Base-by-base conservation (phyloP, 306 rosid species). In the Casuarina equisetifolia region DNA sequence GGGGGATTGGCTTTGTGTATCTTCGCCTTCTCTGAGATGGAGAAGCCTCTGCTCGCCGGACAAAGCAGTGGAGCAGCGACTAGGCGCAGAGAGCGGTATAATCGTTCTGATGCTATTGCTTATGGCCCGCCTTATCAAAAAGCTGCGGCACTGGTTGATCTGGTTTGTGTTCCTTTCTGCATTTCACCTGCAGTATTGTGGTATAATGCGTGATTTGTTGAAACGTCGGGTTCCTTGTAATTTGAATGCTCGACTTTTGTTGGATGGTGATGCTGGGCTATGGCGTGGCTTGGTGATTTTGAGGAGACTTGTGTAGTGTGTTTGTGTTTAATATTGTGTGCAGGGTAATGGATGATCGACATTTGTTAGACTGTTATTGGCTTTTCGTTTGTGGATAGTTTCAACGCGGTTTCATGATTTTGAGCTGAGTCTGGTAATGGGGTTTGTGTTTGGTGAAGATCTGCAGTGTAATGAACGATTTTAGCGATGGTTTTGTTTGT, bases 121-220 rank as follows among this genome's bases (percentile, higher is more conserved):
- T 79, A 67, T 78, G 99, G 98, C 75, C 82, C 97, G 51, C 53
- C 82, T 45, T 87, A 81, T 73, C 89, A 86, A 81, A 92, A 84
- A 86, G 98, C 98, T 2, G 98, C 97, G 2, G 98, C 97, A 0
- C 90, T 95, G 25, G 80, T 95, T 67, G 99, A 95, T 90, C 89
- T 95, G 97, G 98, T 95, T 67, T 32, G 82, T 74, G 82, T 74
- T 72, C 82, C 20, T 43, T 69, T 39, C 74, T 1, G 25, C 57
- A 9, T 62, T 39, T 50, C 38, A 16, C 49, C 44, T 38, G 43
- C 69, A 63, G 6, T 66, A 2, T 17, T 66, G 32, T 66, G 10
- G 42, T 16, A 9, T 8, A 16, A 6, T 8, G 17, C 45, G 17
- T 39, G 3, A 1, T 39, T 64, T 13, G 9, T 40, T 6, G 11